phyloP scores from a whole-genome alignment of 129 eudicot species.

The Centrapalus pauciflorus region DNA sequence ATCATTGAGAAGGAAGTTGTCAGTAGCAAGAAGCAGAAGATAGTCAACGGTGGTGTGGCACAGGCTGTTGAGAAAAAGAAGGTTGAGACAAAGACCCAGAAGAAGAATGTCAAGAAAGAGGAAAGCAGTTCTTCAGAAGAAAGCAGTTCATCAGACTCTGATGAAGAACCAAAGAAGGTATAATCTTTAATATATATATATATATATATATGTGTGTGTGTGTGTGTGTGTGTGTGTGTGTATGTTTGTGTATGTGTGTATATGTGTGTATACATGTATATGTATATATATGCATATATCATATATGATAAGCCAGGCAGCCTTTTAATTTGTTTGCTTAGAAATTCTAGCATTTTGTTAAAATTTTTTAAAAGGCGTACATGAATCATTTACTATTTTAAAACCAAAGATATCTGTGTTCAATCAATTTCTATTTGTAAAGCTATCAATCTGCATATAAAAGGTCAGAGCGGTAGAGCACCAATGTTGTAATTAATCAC shows the following conservation, averaged over 20 bases:
- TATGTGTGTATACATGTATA: too few relatives aligned
- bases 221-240: not conserved
- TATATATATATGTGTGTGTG: not conserved
- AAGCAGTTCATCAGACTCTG: conserved; percentile 26
- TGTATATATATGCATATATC: too few relatives aligned
- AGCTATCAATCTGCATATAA: too few relatives aligned
- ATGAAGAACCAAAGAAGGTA: conserved; percentile 28
- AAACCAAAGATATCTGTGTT: not conserved
- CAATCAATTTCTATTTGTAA: not conserved
- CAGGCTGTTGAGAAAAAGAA: conserved; percentile 34
- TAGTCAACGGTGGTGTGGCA: conserved; percentile 19
- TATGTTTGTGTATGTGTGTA: not conserved
- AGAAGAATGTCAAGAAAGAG: conserved; percentile 21
- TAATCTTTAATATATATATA: not conserved
- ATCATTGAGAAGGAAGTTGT: conserved; percentile 22
- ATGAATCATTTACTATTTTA: not conserved
- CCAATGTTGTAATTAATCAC: not conserved
- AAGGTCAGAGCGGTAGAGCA: too few relatives aligned
- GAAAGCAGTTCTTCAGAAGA: conserved; percentile 20
- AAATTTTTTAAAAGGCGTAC: not conserved
- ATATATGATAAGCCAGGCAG: too few relatives aligned
- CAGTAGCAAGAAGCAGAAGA: conserved; percentile 31
- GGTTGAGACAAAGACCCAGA: conserved; percentile 11
- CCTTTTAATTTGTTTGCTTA: too few relatives aligned
- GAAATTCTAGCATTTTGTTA: too few relatives aligned